Evolutionary conservation across 139 green algal species (phyloP), one percentile per base, ranked within the genome.

Genomic region (Tetradesmus obliquus): DNA sequence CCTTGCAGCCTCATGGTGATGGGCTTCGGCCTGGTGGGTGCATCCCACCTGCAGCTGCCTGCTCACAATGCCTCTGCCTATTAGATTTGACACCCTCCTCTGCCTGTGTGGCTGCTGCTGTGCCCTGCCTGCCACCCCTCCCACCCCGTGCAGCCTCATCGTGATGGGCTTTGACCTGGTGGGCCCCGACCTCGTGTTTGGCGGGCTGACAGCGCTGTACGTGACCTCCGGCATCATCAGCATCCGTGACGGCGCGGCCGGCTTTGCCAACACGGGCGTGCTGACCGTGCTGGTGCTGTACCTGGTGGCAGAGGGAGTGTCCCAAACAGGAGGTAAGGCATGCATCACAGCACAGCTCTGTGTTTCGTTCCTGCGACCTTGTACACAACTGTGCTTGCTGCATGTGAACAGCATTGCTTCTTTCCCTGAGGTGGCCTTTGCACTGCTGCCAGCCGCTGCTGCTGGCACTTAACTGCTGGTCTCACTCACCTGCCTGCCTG

Each of bases 251-350:
- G 91, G 86, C 5, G 86, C 94, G 19, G 81, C 79, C 17, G 87
- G 87, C 55, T 91, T 86, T 17, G 54, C 53, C 53, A 91, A 91
- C 76, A 86, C 87, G 5, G 94, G 94, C 3, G 84, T 96, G 22
- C 88, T 95, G 13, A 96, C 94, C 9, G 94, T 96, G 24, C 69
- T 93, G 51, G 88, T 92, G 51, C 89, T 96, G 12, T 96, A 94
- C 82, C 55, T 94, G 13, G 94, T 96, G 10, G 94, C 94, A 32
- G 91, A 92, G 24, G 94, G 94, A 58, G 92, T 96, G 17, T 79
- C 76, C 0, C 85, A 94, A 79, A 96, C 94, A 17, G 94, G 91
- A 87, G 90, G 92, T 93, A 19, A 32, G 86, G 7, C 1, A 20
- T 54, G 20, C 5, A 54, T 51, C 1, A 3, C 66, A 15, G 15